These are phyloP conservation scores for Paraphaeosphaeria sporulosa DNA, from an alignment of 2,329 filamentous ascomycete genomes.

Conservation along the genomic window DNA sequence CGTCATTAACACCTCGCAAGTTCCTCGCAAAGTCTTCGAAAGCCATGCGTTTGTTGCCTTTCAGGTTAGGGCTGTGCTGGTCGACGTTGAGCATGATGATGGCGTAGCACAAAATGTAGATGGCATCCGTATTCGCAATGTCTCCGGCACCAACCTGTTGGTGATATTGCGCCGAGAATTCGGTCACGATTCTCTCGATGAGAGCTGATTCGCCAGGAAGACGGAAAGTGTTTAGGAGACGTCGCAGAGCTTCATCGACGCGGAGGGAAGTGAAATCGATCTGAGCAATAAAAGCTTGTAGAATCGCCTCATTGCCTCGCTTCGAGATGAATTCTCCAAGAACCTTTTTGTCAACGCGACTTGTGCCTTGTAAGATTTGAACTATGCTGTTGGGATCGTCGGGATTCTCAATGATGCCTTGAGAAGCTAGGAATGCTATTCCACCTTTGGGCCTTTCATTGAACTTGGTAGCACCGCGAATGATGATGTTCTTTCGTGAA, in stretches of 20 bases:
- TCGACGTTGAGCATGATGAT: slow-evolving; percentile 99
- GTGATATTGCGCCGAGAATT: slow-evolving; percentile 87
- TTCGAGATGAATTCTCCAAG: slow-evolving; percentile 95
- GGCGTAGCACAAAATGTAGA: slow-evolving; percentile 91
- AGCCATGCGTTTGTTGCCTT: slow-evolving; percentile 80
- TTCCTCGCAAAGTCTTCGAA: slow-evolving; percentile 84
- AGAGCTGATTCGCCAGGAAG: slow-evolving; percentile 91
- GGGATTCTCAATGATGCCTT: slow-evolving; percentile 82
- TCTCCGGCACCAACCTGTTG: slow-evolving; percentile 72
- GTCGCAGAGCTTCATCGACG: slow-evolving; percentile 87
- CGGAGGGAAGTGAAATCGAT: slow-evolving; percentile 89
- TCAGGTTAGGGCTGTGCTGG: slow-evolving; percentile 92
- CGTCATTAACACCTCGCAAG: slow-evolving; percentile 86
- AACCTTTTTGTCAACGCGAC: slow-evolving; percentile 85
- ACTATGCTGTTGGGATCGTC: slow-evolving; percentile 80
- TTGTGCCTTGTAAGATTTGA: slow-evolving; percentile 86
- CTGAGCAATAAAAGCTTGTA: slow-evolving; percentile 83
- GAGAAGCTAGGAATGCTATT: slow-evolving; percentile 81
- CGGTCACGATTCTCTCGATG: slow-evolving; percentile 89
- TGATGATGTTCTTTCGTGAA: slow-evolving; percentile 83
- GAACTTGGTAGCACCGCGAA: slow-evolving; percentile 87
- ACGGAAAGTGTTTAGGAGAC: slow-evolving; percentile 90
- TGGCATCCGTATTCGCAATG: slow-evolving; percentile 84
- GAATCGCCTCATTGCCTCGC: slow-evolving; percentile 81
- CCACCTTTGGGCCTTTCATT: slow-evolving; percentile 94